A percentile compares a stretch with the other conserved stretches of the same genome.
Conservation (phyloP, 495 filamentous ascomycete genomes). For the Patellaria atrata region DNA sequence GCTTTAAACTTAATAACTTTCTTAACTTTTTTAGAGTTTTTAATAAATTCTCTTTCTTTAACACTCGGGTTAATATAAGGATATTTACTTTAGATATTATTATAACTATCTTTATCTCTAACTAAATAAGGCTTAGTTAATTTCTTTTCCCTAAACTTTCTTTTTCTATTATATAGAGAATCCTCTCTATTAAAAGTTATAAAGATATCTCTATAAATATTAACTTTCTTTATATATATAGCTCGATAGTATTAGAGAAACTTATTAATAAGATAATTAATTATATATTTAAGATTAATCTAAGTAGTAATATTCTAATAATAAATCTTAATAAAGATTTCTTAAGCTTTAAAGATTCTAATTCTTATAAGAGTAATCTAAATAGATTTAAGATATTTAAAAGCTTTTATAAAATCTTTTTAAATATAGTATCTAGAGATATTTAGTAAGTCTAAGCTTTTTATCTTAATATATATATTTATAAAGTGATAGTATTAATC, state of each 20-base stretch:
- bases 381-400: not conserved
- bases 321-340: too few species aligned
- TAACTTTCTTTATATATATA: constrained; percentile 1
- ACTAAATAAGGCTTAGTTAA: not conserved
- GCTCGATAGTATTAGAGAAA: not conserved
- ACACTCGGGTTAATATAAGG: not conserved
- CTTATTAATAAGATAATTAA: too few species aligned
- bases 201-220: constrained; percentile 2
- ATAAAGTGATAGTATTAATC: constrained; percentile 4
- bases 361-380: not conserved
- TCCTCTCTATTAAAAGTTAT: not conserved
- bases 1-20: constrained; percentile 8
- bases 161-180: constrained; percentile 1
- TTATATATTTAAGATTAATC: too few species aligned
- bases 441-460: constrained; percentile 2
- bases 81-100: constrained; percentile 3
- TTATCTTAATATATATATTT: not conserved
- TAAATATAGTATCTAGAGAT: constrained; percentile 1
- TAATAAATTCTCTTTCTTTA: constrained; percentile 1
- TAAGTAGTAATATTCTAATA: too few species aligned
- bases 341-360: constrained; percentile 1
- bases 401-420: constrained; percentile 5
- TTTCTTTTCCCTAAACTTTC: not conserved
- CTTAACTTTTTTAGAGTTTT: constrained; percentile 6
- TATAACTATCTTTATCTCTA: too few species aligned